Base-by-base conservation (phyloP, 2,329 filamentous ascomycete genomes). In the Claviceps humidiphila region DNA sequence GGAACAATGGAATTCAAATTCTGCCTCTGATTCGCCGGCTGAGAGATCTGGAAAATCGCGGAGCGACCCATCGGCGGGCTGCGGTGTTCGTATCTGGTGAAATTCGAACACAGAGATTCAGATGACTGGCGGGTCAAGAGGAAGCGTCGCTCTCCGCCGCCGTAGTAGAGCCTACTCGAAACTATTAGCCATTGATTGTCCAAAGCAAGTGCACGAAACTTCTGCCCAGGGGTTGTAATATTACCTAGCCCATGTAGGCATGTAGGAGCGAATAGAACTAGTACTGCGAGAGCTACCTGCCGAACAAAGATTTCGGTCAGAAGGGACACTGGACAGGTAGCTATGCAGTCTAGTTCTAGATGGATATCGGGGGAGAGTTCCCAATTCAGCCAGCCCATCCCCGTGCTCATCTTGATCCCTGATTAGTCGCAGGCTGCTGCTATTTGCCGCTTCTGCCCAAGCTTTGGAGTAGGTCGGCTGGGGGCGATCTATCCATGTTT, bases 381-480 rank as follows among this genome's bases (percentile, higher is more conserved):
- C 72, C 48, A 85, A 68, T 53, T 84, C 80, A 5, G 78, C 76
- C 24, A 85, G 69, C 1, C 79, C 79, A 59, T 85, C 81, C 4
- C 80, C 80, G 57, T 84, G 71, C 61, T 84, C 81, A 56, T 84
- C 81, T 54, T 78, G 73, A 55, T 84, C 74, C 20, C 74, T 73
- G 42, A 84, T 69, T 34, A 75, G 68, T 44, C 71, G 73, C 7
- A 63, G 57, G 26, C 68, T 68, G 58, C 70, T 58, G 57, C 68
- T 57, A 30, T 60, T 57, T 44, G 61, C 55, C 52, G 66, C 64
- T 54, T 69, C 64, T 56, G 64, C 55, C 51, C 65, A 52, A 42
- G 59, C 66, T 58, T 73, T 69, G 50, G 66, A 60, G 57, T 73
- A 72, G 9, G 68, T 68, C 2, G 74, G 67, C 41, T 69, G 65